Percentiles rank a stretch among this genome's conserved stretches.
These are phyloP conservation scores for Skeletonema potamos DNA, from an alignment of 108 stramenopile genomes.

Conservation along the genomic window DNA sequence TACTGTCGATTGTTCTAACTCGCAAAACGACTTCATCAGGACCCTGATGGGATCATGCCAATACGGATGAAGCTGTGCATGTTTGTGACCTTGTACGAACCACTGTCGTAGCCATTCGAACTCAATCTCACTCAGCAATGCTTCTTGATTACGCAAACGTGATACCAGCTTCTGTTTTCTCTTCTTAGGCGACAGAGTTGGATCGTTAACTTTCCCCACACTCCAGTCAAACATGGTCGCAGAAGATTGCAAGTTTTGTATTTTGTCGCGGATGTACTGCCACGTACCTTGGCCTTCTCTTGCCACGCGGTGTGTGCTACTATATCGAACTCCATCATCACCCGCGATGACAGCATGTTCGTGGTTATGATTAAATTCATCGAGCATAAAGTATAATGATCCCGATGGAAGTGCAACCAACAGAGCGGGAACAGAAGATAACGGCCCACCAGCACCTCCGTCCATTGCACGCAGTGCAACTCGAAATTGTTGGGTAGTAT, in stretches of 20 bases:
- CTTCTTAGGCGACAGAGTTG: slow-evolving; percentile 4
- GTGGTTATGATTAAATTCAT: slow-evolving; percentile 87
- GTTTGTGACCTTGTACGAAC: slow-evolving; percentile 68
- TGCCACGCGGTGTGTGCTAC: slow-evolving; percentile 68
- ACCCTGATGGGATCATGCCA: slow-evolving; percentile 50
- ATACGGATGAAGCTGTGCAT: slow-evolving; percentile 55
- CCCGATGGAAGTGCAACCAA: slow-evolving; percentile 55
- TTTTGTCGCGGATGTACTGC: slow-evolving; percentile 56
- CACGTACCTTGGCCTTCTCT: slow-evolving; percentile 52
- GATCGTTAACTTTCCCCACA: neutral
- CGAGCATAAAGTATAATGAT: slow-evolving; percentile 84
- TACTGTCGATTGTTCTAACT: slow-evolving; percentile 15
- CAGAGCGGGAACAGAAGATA: slow-evolving; percentile 27
- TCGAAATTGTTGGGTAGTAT: slow-evolving; percentile 56
- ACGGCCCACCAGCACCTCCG: slow-evolving; percentile 29
- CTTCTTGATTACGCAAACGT: slow-evolving; percentile 39
- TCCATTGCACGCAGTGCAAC: slow-evolving; percentile 68
- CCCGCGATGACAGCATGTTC: slow-evolving; percentile 81
- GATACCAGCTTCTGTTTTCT: slow-evolving; percentile 21
- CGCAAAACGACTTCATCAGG: slow-evolving; percentile 18
- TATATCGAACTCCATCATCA: slow-evolving; percentile 47
- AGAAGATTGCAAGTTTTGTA: slow-evolving; percentile 3
- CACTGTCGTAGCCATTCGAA: slow-evolving; percentile 88
- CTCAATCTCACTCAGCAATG: slow-evolving; percentile 71
- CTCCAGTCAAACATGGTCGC: slow-evolving; percentile 10